These are phyloP conservation scores for Talaromyces sp. DNA, from an alignment of 2,329 filamentous ascomycete genomes.

Conservation along the genomic window DNA sequence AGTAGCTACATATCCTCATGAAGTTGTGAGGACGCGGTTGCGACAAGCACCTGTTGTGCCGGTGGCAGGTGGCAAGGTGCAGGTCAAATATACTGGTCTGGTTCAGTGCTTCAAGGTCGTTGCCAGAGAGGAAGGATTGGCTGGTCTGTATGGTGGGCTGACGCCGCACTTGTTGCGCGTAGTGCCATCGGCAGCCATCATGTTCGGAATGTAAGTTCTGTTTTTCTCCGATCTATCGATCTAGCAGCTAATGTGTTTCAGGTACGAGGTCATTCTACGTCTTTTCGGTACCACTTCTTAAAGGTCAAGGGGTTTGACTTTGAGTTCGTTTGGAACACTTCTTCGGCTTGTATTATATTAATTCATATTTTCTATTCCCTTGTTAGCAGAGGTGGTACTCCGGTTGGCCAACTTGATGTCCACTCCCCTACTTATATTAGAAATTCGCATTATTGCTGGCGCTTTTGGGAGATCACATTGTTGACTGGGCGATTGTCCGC, in stretches of 20 bases:
- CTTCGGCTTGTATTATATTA: constrained; percentile 12
- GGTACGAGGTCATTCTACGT: constrained; percentile 36
- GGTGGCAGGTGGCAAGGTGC: constrained; percentile 59
- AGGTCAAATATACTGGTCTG: constrained; percentile 82
- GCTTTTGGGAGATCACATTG: constrained; percentile 1
- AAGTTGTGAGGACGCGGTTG: constrained; percentile 80
- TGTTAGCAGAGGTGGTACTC: background rate
- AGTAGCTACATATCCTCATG: constrained; percentile 84
- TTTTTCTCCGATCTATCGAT: constrained; percentile 28
- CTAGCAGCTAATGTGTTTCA: constrained; percentile 17
- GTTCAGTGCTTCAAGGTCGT: constrained; percentile 84
- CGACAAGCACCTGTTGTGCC: constrained; percentile 82
- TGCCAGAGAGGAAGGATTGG: constrained; percentile 82
- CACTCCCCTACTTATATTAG: background rate
- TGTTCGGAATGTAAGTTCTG: constrained; percentile 79
- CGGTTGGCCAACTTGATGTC: background rate
- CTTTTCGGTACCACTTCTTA: constrained; percentile 36
- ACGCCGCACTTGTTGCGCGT: constrained; percentile 88
- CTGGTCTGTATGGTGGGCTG: constrained; percentile 82
- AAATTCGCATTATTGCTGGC: constrained; percentile 15
- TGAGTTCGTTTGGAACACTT: background rate
- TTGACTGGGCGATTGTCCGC: background rate
- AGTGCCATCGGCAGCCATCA: constrained; percentile 89
- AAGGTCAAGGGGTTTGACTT: background rate
- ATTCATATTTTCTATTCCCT: background rate